Percentiles rank a stretch among this genome's conserved stretches.
Evolutionary conservation across 805 yeast genomes (phyloP).

Genomic region (Phaffomyces thermotolerans): DNA sequence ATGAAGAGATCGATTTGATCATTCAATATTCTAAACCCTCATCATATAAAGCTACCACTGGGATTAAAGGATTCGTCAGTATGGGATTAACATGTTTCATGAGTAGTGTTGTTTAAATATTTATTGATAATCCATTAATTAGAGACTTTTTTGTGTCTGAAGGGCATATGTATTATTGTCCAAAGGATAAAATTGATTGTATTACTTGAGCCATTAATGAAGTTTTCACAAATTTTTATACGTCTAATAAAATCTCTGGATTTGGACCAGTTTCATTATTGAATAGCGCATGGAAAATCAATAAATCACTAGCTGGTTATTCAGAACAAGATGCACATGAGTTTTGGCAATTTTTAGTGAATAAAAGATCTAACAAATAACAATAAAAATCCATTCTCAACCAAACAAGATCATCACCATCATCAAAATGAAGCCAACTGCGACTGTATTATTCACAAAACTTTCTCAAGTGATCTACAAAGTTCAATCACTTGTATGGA

Average conservation of each 20-base stretch:
- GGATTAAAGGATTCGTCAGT: slow-evolving; percentile 82
- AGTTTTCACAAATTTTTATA: slow-evolving; percentile 68
- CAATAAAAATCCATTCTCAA: slow-evolving; percentile 8
- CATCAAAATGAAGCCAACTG: slow-evolving; percentile 32
- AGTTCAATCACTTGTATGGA: slow-evolving; percentile 69
- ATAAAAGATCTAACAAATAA: slow-evolving; percentile 41
- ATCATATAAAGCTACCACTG: slow-evolving; percentile 52
- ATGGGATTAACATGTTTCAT: slow-evolving; percentile 98
- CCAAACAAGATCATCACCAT: not conserved
- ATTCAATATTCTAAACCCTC: slow-evolving; percentile 27
- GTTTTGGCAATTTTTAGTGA: slow-evolving; percentile 85
- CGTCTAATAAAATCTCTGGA: slow-evolving; percentile 54
- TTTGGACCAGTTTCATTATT: slow-evolving; percentile 77
- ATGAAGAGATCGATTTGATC: slow-evolving; percentile 23
- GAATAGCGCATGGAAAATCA: slow-evolving; percentile 82
- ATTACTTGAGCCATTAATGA: slow-evolving; percentile 81
- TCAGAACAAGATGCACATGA: slow-evolving; percentile 99
- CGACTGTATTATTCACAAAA: slow-evolving; percentile 71
- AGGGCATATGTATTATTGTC: slow-evolving; percentile 56
- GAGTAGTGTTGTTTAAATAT: slow-evolving; percentile 84
- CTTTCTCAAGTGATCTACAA: slow-evolving; percentile 78
- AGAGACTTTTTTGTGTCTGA: slow-evolving; percentile 73
- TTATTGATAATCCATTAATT: slow-evolving; percentile 85
- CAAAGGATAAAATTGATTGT: slow-evolving; percentile 40
- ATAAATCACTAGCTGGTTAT: slow-evolving; percentile 84